Percentiles rank a stretch among this genome's conserved stretches.
Evolutionary conservation across 2,329 filamentous ascomycete species (phyloP).

Genomic region (Sporothrix pseudoabietina): DNA sequence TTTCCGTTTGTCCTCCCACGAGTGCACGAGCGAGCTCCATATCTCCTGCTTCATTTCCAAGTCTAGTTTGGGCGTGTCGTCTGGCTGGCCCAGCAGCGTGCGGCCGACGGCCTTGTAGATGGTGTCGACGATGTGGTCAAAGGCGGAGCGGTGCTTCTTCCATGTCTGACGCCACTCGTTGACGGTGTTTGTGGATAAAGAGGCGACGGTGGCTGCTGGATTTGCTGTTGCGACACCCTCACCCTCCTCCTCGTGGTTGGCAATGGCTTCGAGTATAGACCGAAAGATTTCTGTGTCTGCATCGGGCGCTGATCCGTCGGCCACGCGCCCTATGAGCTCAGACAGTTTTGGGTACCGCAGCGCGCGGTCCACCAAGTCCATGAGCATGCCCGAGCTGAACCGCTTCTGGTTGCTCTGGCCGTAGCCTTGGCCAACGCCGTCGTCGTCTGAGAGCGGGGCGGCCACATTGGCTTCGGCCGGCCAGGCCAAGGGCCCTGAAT

Average conservation of each 20-base stretch:
- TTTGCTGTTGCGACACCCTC: neutral
- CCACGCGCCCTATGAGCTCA: slow-evolving; percentile 56
- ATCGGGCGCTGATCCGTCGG: slow-evolving; percentile 40
- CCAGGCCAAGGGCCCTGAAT: slow-evolving; percentile 44
- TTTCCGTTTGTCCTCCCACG: slow-evolving; percentile 20
- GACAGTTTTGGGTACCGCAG: slow-evolving; percentile 33
- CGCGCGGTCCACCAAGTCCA: slow-evolving; percentile 33
- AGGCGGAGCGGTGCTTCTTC: slow-evolving; percentile 5
- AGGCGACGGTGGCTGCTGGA: neutral
- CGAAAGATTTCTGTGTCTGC: slow-evolving; percentile 34
- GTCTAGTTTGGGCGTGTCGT: slow-evolving; percentile 26
- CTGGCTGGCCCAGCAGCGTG: slow-evolving; percentile 8
- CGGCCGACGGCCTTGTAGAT: slow-evolving; percentile 28
- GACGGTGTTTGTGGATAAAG: neutral
- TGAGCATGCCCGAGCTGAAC: slow-evolving; percentile 31
- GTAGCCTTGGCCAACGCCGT: slow-evolving; percentile 43
- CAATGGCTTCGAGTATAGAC: slow-evolving; percentile 27
- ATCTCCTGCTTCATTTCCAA: slow-evolving; percentile 30
- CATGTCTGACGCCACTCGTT: slow-evolving; percentile 25
- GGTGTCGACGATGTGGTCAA: slow-evolving; percentile 29
- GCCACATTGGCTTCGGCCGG: slow-evolving; percentile 28
- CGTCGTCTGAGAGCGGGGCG: slow-evolving; percentile 5
- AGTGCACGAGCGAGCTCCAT: slow-evolving; percentile 33
- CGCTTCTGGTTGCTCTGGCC: slow-evolving; percentile 19
- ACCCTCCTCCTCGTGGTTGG: slow-evolving; percentile 32